These are phyloP conservation scores for Neocatenulostroma microsporum DNA, from an alignment of 2,329 filamentous ascomycete genomes.

Conservation along the genomic window DNA sequence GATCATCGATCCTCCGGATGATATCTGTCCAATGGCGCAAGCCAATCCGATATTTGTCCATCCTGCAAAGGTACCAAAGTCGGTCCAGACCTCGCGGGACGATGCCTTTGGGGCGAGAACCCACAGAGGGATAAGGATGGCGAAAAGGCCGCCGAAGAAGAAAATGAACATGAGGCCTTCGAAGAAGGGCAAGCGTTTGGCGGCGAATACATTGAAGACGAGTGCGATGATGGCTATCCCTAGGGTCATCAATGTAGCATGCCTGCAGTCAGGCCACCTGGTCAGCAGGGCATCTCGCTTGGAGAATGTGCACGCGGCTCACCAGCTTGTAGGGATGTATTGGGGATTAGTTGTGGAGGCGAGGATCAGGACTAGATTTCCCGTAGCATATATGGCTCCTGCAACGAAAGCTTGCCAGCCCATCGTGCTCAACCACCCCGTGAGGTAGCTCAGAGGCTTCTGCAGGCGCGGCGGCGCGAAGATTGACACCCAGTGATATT, in stretches of 20 bases:
- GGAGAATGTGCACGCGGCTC: slow-evolving; percentile 39
- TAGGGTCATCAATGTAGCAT: slow-evolving; percentile 35
- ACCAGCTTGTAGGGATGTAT: slow-evolving; percentile 20
- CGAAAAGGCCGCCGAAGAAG: slow-evolving; percentile 15
- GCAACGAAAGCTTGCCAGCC: slow-evolving; percentile 32
- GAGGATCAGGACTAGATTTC: slow-evolving; percentile 26
- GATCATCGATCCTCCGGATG: slow-evolving; percentile 15
- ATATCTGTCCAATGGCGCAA: neutral
- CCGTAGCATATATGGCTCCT: slow-evolving; percentile 15
- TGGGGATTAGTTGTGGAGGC: slow-evolving; percentile 32
- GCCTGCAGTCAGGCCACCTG: slow-evolving; percentile 11
- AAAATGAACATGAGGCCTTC: slow-evolving; percentile 13
- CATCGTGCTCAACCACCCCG: slow-evolving; percentile 33
- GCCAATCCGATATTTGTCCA: slow-evolving; percentile 1
- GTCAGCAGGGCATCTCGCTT: too few species aligned
- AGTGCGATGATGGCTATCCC: slow-evolving; percentile 5
- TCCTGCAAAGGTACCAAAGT: too few species aligned
- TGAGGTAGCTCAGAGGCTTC: slow-evolving; percentile 34
- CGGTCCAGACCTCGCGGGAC: slow-evolving; percentile 17
- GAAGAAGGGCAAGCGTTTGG: slow-evolving; percentile 10
- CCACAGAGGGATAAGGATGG: slow-evolving; percentile 8
- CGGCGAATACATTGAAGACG: slow-evolving; percentile 12
- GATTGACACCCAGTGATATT: slow-evolving; percentile 30
- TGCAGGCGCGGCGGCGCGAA: slow-evolving; percentile 32
- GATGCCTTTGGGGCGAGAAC: slow-evolving; percentile 10